Conservation (phyloP, 768 basidiomycete genomes). For the Lactarius trivialis region DNA sequence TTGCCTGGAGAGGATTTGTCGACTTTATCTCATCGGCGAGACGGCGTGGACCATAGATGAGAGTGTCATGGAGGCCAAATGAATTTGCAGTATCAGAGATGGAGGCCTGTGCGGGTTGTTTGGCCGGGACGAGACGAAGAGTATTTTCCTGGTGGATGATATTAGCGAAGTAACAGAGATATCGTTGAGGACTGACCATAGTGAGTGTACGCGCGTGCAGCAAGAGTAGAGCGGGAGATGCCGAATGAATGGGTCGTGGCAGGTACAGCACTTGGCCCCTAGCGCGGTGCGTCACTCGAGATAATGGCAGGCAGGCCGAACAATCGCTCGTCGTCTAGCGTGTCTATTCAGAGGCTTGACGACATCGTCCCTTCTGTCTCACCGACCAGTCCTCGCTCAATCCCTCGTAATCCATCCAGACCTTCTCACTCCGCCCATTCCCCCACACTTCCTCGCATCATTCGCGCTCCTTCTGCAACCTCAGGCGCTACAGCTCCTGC, state of each 20-base stretch:
- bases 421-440: conserved; percentile 38
- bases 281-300: background rate
- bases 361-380: conserved; percentile 43
- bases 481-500: conserved; percentile 22
- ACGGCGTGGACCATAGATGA: conserved; percentile 77
- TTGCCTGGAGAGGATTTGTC: conserved; percentile 52
- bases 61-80: conserved; percentile 82
- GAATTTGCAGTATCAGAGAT: conserved; percentile 61
- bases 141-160: conserved; percentile 39
- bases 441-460: conserved; percentile 59
- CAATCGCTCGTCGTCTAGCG: conserved; percentile 52
- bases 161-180: background rate
- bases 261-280: no score
- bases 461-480: conserved; percentile 39
- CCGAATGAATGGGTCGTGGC: no score
- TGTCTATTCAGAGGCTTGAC: conserved; percentile 65
- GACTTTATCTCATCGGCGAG: conserved; percentile 70
- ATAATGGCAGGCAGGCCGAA: conserved; percentile 37
- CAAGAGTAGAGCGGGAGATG: background rate
- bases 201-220: conserved; percentile 9
- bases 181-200: conserved; percentile 14
- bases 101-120: conserved; percentile 51
- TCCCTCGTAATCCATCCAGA: conserved; percentile 36
- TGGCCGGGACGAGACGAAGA: conserved; percentile 56
- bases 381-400: conserved; percentile 51